Evolutionary conservation across 352 stramenopile genomes (phyloP).

Genomic region (Salisapilia sapeloensis): DNA sequence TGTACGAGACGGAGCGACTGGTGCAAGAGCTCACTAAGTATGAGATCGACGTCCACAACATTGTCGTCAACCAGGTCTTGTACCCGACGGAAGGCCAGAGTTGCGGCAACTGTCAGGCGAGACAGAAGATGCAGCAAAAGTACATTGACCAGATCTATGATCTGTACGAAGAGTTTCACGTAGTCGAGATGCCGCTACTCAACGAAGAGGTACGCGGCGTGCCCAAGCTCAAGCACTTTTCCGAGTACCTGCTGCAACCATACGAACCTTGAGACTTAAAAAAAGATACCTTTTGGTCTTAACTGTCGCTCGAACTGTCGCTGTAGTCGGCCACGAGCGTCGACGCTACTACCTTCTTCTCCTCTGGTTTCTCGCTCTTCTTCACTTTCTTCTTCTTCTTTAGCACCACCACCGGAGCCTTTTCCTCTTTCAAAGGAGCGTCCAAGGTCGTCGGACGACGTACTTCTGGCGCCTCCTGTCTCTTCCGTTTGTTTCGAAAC

Average conservation of each 20-base stretch:
- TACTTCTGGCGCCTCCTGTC: slow-evolving; percentile 4
- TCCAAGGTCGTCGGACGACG: slow-evolving; percentile 7
- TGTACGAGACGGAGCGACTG: slow-evolving; percentile 99
- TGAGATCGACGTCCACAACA: slow-evolving; percentile 99
- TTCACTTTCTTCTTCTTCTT: slow-evolving; percentile 10
- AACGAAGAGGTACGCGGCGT: slow-evolving; percentile 96
- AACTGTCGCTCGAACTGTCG: slow-evolving; percentile 37
- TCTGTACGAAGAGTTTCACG: slow-evolving; percentile 98
- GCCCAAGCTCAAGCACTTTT: slow-evolving; percentile 89
- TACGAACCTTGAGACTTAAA: slow-evolving; percentile 63
- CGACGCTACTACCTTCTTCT: slow-evolving; percentile 15
- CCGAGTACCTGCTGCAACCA: slow-evolving; percentile 88
- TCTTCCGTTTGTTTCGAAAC: slow-evolving; percentile 30
- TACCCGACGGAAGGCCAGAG: slow-evolving; percentile 72
- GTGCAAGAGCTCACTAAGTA: slow-evolving; percentile 99
- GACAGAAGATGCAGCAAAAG: slow-evolving; percentile 99
- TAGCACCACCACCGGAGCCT: slow-evolving; percentile 13
- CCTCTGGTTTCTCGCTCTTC: slow-evolving; percentile 13
- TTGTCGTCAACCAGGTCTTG: slow-evolving; percentile 99
- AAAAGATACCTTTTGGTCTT: slow-evolving; percentile 2
- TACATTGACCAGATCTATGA: slow-evolving; percentile 99
- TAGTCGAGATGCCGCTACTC: slow-evolving; percentile 97
- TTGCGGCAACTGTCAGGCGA: slow-evolving; percentile 89
- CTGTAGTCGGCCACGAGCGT: slow-evolving; percentile 69
- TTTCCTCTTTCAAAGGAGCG: slow-evolving; percentile 11